Base-by-base conservation (phyloP, 2,329 filamentous ascomycete genomes). In the Macrophomina phaseolina region DNA sequence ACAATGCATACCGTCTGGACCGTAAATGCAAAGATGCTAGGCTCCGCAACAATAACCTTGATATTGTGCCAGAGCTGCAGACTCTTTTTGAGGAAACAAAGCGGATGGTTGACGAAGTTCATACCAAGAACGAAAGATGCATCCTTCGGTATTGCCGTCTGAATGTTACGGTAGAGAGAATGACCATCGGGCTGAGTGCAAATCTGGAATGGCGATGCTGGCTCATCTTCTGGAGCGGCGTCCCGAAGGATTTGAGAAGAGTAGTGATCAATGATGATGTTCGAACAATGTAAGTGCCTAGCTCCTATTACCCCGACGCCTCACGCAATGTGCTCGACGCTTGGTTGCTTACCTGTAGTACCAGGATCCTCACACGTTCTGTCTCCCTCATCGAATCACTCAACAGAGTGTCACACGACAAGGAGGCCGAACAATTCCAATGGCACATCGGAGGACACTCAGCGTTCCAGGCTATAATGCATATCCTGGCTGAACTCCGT, bases 151-250 rank as follows among this genome's bases (percentile, higher is more conserved):
- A 72, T 51, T 75, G 75, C 30, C 74, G 73, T 49, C 72, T 73
- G 9, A 73, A 75, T 8, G 69, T 77, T 30, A 73, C 75, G 4
- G 70, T 76, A 55, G 74, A 79, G 46, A 69, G 76, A 42, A 56
- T 79, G 6, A 71, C 70, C 28, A 65, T 79, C 8, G 73, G 75
- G 1, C 45, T 79, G 23, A 73, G 73, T 6, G 73, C 74, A 2
- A 67, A 78, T 16, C 52, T 79, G 34, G 76, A 79, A 60, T 79
- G 77, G 77, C 71, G 77, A 38, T 74, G 74, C 64, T 78, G 78
- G 63, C 64, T 79, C 1, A 68, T 79, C 9, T 79, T 79, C 68
- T 79, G 77, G 77, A 73, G 78, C 18, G 73, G 77, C 18, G 78
- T 79, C 71, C 77, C 77, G 5, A 67, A 62, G 40, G 65, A 67